phyloP scores from a whole-genome alignment of 192 early-diverging fungal species.

The Linnemannia zychae region DNA sequence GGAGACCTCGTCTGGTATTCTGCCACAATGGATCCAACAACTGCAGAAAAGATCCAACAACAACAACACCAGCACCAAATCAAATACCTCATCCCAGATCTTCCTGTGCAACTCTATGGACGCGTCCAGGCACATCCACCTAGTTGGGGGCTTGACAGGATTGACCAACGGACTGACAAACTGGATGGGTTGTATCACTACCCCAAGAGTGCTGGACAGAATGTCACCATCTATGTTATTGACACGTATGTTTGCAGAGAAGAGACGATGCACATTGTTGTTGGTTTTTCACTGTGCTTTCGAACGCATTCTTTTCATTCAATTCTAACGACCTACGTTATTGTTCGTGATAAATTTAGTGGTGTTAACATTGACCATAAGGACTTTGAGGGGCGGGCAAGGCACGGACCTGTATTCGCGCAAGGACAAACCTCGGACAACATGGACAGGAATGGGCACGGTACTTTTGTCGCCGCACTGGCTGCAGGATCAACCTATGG shows the following conservation, averaged over 20 bases:
- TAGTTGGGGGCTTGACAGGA: constrained; percentile 51
- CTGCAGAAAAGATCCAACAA: constrained; percentile 20
- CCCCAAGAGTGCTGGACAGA: constrained; percentile 37
- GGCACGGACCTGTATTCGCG: constrained; percentile 57
- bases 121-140: constrained; percentile 40
- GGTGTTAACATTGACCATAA: constrained; percentile 60
- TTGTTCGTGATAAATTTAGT: neutral
- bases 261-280: no score
- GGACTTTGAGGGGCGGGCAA: constrained; percentile 67
- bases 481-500: constrained; percentile 67
- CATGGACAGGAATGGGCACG: constrained; percentile 66
- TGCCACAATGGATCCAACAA: constrained; percentile 27
- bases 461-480: constrained; percentile 73
- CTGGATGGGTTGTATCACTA: constrained; percentile 44
- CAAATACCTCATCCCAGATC: constrained; percentile 42
- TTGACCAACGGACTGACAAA: constrained; percentile 36
- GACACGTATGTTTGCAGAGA: constrained; percentile 42
- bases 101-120: constrained; percentile 33
- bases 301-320: no score
- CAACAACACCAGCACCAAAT: constrained; percentile 29
- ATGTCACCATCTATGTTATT: constrained; percentile 53
- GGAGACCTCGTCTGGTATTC: constrained; percentile 42
- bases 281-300: no score
- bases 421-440: constrained; percentile 44
- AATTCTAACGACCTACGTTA: neutral